A percentile compares a stretch with the other conserved stretches of the same genome.
phyloP scores from a whole-genome alignment of 768 basidiomycete species.

The Kwoniella pini region DNA sequence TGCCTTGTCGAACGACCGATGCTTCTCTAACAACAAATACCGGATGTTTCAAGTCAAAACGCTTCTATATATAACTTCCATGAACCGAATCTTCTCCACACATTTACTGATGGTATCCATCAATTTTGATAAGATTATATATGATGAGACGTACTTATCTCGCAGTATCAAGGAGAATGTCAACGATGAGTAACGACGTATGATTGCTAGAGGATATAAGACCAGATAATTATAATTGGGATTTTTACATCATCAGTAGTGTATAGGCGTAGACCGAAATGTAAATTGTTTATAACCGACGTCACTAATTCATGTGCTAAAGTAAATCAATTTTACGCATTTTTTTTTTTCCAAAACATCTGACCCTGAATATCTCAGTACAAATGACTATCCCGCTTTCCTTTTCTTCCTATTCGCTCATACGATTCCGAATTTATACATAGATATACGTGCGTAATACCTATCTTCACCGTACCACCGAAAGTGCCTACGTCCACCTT shows the following conservation, averaged over 20 bases:
- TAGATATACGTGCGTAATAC: too few species aligned
- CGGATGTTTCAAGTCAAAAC: too few species aligned
- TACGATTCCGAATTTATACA: too few species aligned
- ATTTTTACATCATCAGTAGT: background rate
- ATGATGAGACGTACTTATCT: background rate
- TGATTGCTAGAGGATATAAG: too few species aligned
- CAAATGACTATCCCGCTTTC: background rate
- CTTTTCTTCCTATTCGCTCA: background rate
- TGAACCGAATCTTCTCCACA: too few species aligned
- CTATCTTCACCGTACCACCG: too few species aligned
- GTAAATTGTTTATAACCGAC: background rate
- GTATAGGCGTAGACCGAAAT: background rate
- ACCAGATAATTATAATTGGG: too few species aligned
- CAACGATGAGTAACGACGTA: background rate
- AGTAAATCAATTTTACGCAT: background rate
- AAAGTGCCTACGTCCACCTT: too few species aligned
- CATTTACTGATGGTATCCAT: too few species aligned
- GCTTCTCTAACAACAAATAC: background rate
- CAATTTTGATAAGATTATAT: too few species aligned
- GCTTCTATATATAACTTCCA: too few species aligned
- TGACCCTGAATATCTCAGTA: slow-evolving; percentile 1
- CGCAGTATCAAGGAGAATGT: background rate
- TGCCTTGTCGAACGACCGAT: background rate
- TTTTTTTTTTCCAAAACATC: background rate
- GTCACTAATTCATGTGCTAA: background rate